A percentile compares a stretch with the other conserved stretches of the same genome.
phyloP scores from a whole-genome alignment of 345 rosid genomes.

The Gossypium australe region DNA sequence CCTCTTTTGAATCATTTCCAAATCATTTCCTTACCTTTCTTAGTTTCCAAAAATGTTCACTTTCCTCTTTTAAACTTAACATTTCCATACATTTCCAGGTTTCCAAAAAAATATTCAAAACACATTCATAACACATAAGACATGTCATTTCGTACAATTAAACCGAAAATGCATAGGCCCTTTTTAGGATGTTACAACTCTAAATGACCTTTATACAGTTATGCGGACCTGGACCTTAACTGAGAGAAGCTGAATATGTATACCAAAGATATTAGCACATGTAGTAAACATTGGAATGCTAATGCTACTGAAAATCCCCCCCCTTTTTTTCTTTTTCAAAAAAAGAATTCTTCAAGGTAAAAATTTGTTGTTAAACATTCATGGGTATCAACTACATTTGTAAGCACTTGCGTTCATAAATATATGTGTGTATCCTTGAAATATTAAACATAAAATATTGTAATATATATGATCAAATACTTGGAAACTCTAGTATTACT shows the following conservation, averaged over 20 bases:
- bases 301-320: not conserved
- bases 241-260: not conserved
- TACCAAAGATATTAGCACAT: not conserved
- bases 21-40: too few relatives aligned
- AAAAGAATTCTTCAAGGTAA: not conserved
- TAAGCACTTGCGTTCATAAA: too few relatives aligned
- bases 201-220: not conserved
- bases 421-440: not conserved
- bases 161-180: too few relatives aligned
- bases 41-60: too few relatives aligned
- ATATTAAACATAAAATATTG: not conserved
- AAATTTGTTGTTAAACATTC: not conserved
- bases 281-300: not conserved
- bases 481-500: not conserved
- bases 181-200: too few relatives aligned
- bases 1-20: too few relatives aligned
- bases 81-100: too few relatives aligned
- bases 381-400: not conserved
- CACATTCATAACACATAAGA: too few relatives aligned
- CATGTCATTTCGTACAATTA: too few relatives aligned
- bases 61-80: too few relatives aligned
- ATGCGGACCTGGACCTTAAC: not conserved
- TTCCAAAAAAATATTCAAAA: too few relatives aligned
- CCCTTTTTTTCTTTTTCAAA: rapidly evolving
- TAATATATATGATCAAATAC: not conserved